Evolutionary conservation across 495 filamentous ascomycete genomes (phyloP), one percentile per base, ranked within the genome.

Genomic region (Polyplosphaeria fusca): DNA sequence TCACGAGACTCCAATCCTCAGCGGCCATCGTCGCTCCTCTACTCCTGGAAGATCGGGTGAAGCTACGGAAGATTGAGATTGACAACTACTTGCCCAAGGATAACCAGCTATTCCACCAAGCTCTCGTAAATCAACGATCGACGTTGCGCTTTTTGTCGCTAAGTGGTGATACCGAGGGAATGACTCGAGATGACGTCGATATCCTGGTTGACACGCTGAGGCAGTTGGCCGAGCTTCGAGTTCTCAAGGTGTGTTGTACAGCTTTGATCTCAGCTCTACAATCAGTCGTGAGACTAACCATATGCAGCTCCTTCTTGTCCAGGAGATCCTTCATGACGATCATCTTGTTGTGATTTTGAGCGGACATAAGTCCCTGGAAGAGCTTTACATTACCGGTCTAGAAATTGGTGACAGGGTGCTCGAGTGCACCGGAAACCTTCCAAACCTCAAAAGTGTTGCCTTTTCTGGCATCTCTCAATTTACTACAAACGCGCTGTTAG

Each of bases 311-410:
- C 66, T 71, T 22, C 69, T 76, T 16, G 74, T 82, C 9, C 81
- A 80, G 2, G 80, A 83, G 23, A 73, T 75, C 43, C 78, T 86
- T 40, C 67, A 63, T 3, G 76, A 77, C 41, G 68, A 74, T 19
- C 69, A 83, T 41, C 73, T 88, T 37, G 68, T 72, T 19, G 52
- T 65, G 9, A 70, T 88, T 4, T 75, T 81, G 1, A 68, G 71
- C 22, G 71, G 67, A 13, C 69, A 86, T 25, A 69, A 72, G 0
- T 60, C 68, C 2, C 70, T 89, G 14, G 80, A 84, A 58, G 70
- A 78, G 3, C 73, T 87, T 30, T 77, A 72, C 61, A 72, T 77
- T 22, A 75, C 77, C 48, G 80, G 82, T 28, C 80, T 79, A 37
- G 76, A 74, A 11, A 71, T 83, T 25, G 72, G 77, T 0, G 78